Conservation (phyloP, 2,329 filamentous ascomycete genomes). For the Epichloe festucae region DNA sequence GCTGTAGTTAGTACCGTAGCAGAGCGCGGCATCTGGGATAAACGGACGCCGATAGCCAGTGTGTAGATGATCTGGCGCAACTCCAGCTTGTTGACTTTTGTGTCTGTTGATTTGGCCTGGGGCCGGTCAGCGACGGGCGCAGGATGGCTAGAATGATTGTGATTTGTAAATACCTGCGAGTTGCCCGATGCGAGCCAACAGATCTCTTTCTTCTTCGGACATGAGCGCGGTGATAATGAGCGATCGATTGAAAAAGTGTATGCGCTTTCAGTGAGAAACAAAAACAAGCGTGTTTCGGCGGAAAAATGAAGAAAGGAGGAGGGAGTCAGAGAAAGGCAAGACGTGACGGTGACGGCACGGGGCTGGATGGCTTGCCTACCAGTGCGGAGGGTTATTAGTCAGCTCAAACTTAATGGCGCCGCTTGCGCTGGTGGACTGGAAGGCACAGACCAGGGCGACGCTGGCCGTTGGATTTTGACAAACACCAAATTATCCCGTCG, state of each 20-base stretch:
- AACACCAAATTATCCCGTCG: too few relatives aligned
- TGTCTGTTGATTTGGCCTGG: slow-evolving; percentile 69
- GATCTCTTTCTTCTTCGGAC: slow-evolving; percentile 37
- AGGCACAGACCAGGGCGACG: too few relatives aligned
- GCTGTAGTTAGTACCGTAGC: slow-evolving; percentile 1
- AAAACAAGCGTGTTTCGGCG: background rate
- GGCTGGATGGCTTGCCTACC: too few relatives aligned
- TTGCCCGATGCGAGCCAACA: slow-evolving; percentile 40
- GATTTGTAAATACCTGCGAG: slow-evolving; percentile 29
- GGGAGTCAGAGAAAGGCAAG: background rate
- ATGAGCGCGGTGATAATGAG: slow-evolving; percentile 15
- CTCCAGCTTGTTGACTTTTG: slow-evolving; percentile 48
- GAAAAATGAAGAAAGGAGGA: background rate
- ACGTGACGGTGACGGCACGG: background rate
- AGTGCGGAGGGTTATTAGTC: too few relatives aligned
- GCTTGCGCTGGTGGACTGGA: background rate
- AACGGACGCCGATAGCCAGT: slow-evolving; percentile 25
- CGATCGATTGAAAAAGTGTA: background rate
- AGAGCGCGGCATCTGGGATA: background rate
- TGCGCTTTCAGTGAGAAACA: background rate
- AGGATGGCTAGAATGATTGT: background rate
- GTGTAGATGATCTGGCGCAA: slow-evolving; percentile 15
- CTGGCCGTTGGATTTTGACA: too few relatives aligned
- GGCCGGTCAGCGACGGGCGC: slow-evolving; percentile 11
- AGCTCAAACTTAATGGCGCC: too few relatives aligned